Percentiles rank a stretch among this genome's conserved stretches.
Evolutionary conservation across 495 filamentous ascomycete genomes (phyloP).

Genomic region (Podospora bellae-mahoneyi): DNA sequence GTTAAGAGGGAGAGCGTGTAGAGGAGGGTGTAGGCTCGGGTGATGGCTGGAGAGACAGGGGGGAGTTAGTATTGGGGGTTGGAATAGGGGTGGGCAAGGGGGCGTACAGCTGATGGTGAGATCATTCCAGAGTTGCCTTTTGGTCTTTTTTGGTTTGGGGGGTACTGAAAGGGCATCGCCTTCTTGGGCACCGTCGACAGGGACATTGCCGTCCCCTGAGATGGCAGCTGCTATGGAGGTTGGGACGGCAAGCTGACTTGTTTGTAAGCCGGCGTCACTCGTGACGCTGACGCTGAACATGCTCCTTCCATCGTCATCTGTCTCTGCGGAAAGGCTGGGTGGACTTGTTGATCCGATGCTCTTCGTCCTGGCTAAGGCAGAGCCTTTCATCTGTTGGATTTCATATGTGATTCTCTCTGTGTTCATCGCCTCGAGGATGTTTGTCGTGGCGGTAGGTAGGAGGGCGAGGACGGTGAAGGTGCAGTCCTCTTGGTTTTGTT

Average conservation of each 20-base stretch:
- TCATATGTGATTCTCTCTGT: constrained; percentile 88
- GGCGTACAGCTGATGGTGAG: constrained; percentile 87
- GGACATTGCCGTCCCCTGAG: constrained; percentile 16
- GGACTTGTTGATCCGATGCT: constrained; percentile 60
- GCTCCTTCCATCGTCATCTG: constrained; percentile 78
- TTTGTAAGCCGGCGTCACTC: constrained; percentile 74
- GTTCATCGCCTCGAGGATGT: constrained; percentile 81
- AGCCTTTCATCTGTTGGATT: constrained; percentile 88
- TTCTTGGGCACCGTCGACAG: constrained; percentile 40
- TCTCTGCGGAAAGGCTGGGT: constrained; percentile 62
- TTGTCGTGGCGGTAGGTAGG: constrained; percentile 82
- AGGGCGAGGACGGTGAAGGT: constrained; percentile 97
- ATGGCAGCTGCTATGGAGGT: constrained; percentile 33
- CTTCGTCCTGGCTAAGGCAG: constrained; percentile 58
- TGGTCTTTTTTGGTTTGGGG: constrained; percentile 65
- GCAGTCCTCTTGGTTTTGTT: constrained; percentile 98
- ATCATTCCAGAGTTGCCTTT: constrained; percentile 94
- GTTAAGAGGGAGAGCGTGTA: constrained; percentile 88
- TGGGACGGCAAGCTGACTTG: constrained; percentile 65
- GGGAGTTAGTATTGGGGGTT: constrained; percentile 23
- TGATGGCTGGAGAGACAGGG: constrained; percentile 69
- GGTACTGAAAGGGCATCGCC: constrained; percentile 26
- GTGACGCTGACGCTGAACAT: constrained; percentile 60
- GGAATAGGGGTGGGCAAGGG: background rate
- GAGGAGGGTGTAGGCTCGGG: constrained; percentile 82